phyloP scores from a whole-genome alignment of 202 grass and related monocot genomes.

The Schoenoplectus tabernaemontani region DNA sequence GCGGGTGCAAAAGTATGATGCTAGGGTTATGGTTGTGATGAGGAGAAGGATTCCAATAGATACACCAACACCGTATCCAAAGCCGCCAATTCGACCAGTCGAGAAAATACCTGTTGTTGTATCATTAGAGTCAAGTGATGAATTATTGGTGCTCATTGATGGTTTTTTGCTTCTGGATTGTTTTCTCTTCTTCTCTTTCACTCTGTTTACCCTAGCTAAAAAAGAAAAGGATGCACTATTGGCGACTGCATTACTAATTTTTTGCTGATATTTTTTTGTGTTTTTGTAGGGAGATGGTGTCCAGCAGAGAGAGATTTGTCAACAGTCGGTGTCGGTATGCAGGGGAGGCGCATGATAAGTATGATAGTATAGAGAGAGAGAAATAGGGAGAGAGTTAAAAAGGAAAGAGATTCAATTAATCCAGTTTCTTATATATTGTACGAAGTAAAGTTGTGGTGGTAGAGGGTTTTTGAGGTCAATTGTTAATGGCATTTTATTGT shows the following conservation, averaged over 20 bases:
- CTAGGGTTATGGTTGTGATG: conserved; percentile 78
- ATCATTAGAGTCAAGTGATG: neutral
- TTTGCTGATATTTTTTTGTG: too few species aligned
- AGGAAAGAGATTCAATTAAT: neutral
- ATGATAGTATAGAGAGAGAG: neutral
- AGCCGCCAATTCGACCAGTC: conserved; percentile 53
- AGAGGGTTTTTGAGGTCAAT: conserved; percentile 35
- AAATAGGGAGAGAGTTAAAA: conserved; percentile 15
- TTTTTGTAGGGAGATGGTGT: neutral
- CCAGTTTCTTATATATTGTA: neutral
- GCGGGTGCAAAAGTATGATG: conserved; percentile 69
- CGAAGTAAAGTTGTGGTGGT: conserved; percentile 10
- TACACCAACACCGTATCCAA: conserved; percentile 70
- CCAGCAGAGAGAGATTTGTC: conserved; percentile 10
- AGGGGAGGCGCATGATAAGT: conserved; percentile 9
- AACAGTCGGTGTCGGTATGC: neutral
- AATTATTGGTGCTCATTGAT: conserved; percentile 12
- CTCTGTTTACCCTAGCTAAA: neutral
- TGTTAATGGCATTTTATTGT: neutral
- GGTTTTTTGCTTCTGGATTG: neutral
- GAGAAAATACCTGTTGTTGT: conserved; percentile 24
- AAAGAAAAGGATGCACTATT: neutral
- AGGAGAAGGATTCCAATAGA: conserved; percentile 80
- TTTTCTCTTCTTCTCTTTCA: too few species aligned
- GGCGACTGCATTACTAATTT: neutral